Evolutionary conservation across 257 asterid genomes (phyloP).

Genomic region (Fraxinus quadrangulata): DNA sequence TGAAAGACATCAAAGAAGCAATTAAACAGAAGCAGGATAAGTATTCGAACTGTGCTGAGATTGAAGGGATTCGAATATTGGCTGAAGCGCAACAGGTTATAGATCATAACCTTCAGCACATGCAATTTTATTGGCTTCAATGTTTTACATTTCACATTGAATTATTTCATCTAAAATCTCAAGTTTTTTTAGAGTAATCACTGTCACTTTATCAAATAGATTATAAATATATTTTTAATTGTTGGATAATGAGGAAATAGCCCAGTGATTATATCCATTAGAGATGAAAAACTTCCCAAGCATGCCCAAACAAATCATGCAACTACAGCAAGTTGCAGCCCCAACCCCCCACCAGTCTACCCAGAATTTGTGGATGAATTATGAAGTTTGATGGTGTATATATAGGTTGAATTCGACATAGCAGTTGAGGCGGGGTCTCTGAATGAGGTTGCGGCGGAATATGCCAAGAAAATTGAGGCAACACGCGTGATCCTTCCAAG

Average conservation of each 20-base stretch:
- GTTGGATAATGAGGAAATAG: too few relatives aligned
- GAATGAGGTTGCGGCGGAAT: constrained; percentile 43
- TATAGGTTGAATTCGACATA: constrained; percentile 49
- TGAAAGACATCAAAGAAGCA: constrained; percentile 30
- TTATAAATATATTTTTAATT: too few relatives aligned
- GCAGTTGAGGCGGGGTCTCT: constrained; percentile 48
- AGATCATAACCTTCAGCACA: too few relatives aligned
- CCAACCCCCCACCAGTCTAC: neutral
- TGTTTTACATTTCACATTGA: too few relatives aligned
- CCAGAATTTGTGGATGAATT: neutral
- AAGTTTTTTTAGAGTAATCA: too few relatives aligned
- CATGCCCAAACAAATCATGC: neutral
- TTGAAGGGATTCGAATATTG: constrained; percentile 28
- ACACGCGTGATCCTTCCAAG: constrained; percentile 29
- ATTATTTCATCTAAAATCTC: too few relatives aligned
- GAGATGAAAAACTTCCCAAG: too few relatives aligned
- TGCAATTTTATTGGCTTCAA: too few relatives aligned
- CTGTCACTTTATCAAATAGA: too few relatives aligned
- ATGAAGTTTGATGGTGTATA: constrained; percentile 1
- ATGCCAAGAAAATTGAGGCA: constrained; percentile 38
- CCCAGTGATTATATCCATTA: too few relatives aligned
- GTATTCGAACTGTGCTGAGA: constrained; percentile 29
- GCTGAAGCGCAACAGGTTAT: constrained; percentile 42
- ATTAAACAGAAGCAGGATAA: constrained; percentile 17
- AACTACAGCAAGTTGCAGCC: too few relatives aligned